Conservation (phyloP, 2,329 filamentous ascomycete genomes). For the Trichoderma breve region DNA sequence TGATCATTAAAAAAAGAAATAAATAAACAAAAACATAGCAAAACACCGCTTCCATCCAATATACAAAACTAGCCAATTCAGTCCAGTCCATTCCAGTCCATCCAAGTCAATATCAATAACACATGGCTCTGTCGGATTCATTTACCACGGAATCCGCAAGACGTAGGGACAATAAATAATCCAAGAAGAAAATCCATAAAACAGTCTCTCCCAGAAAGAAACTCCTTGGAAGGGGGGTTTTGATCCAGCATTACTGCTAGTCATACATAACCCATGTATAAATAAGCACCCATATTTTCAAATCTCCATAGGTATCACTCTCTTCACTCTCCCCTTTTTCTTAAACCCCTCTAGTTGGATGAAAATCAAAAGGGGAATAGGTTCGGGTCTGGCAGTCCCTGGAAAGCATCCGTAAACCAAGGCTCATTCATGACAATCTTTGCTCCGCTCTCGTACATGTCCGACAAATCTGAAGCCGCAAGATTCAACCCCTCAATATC, state of each 20-base stretch:
- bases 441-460: conserved; percentile 35
- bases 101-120: not conserved
- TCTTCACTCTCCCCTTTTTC: not conserved
- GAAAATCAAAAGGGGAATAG: conserved; percentile 37
- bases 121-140: not conserved
- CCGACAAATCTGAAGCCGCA: conserved; percentile 26
- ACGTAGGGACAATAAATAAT: not conserved
- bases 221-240: not conserved
- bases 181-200: not conserved
- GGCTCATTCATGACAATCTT: conserved; percentile 40
- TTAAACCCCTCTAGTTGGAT: not conserved
- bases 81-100: not conserved
- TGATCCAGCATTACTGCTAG: no score
- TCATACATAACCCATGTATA: no score
- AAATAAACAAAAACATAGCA: not conserved
- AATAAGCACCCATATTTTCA: not conserved
- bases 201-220: not conserved
- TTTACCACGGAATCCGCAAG: not conserved
- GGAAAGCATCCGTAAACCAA: conserved; percentile 40
- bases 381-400: conserved; percentile 34
- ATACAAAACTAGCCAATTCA: not conserved
- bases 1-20: not conserved
- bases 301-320: not conserved
- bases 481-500: conserved; percentile 34
- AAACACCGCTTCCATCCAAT: not conserved